Percentiles rank a stretch among this genome's conserved stretches.
These are phyloP conservation scores for Erodium moschatum DNA, from an alignment of 441 rosid genomes.

Conservation along the genomic window DNA sequence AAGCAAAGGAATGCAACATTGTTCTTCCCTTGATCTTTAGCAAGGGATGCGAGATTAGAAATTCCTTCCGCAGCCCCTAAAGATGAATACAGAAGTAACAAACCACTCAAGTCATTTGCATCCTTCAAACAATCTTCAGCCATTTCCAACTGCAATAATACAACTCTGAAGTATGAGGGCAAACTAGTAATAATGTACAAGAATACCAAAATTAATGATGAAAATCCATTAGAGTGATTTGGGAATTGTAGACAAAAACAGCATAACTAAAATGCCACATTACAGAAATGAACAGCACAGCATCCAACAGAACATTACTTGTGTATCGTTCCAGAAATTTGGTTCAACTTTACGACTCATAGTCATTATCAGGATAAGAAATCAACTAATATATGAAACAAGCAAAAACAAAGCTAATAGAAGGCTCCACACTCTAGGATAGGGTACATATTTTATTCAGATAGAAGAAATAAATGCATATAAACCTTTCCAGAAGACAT, in stretches of 20 bases:
- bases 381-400: background rate
- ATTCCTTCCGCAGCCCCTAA: slow-evolving; percentile 92
- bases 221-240: no score
- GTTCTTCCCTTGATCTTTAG: slow-evolving; percentile 90
- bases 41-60: slow-evolving; percentile 58
- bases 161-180: slow-evolving; percentile 11
- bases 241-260: no score
- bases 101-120: slow-evolving; percentile 87
- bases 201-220: no score
- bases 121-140: slow-evolving; percentile 92
- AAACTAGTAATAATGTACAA: background rate
- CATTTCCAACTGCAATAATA: slow-evolving; percentile 66
- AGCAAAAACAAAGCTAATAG: background rate
- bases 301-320: no score
- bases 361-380: no score
- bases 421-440: background rate
- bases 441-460: background rate
- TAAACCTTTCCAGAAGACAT: slow-evolving; percentile 89
- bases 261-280: no score
- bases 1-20: slow-evolving; percentile 84
- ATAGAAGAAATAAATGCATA: slow-evolving; percentile 9
- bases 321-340: no score
- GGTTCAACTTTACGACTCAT: no score
- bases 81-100: slow-evolving; percentile 82
- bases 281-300: no score